Evolutionary conservation across 192 early-diverging fungal species (phyloP).

Genomic region (Ambispora gerdemannii): DNA sequence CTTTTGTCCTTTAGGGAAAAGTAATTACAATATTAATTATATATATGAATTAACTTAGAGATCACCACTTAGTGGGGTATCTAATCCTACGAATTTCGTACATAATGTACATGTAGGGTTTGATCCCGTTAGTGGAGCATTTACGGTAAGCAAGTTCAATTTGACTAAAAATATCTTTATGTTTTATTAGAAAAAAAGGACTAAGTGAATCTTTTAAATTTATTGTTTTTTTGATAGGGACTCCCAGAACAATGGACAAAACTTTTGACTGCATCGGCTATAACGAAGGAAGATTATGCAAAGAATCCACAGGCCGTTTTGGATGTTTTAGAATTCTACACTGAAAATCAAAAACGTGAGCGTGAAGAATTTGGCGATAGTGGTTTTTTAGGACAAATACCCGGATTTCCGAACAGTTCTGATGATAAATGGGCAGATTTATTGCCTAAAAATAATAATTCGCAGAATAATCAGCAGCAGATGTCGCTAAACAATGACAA

Average conservation of each 20-base stretch:
- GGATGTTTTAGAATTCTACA: slow-evolving; percentile 98
- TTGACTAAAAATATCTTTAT: slow-evolving; percentile 3
- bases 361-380: slow-evolving; percentile 48
- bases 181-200: slow-evolving; percentile 15
- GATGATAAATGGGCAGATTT: slow-evolving; percentile 62
- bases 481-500: slow-evolving; percentile 31
- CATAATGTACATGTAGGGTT: slow-evolving; percentile 79
- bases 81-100: slow-evolving; percentile 81
- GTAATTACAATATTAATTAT: no score
- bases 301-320: slow-evolving; percentile 98
- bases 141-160: slow-evolving; percentile 47
- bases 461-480: slow-evolving; percentile 30
- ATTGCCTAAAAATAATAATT: slow-evolving; percentile 44
- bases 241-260: slow-evolving; percentile 94
- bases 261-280: slow-evolving; percentile 87
- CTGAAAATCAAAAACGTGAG: slow-evolving; percentile 69
- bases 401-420: slow-evolving; percentile 34
- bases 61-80: slow-evolving; percentile 72
- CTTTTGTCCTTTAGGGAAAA: neutral
- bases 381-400: slow-evolving; percentile 15
- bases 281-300: slow-evolving; percentile 96
- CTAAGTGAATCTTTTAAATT: neutral
- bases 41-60: slow-evolving; percentile 59
- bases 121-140: slow-evolving; percentile 58
- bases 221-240: slow-evolving; percentile 54